phyloP scores from a whole-genome alignment of 208 protist genomes.

The Porcisia hertigi region DNA sequence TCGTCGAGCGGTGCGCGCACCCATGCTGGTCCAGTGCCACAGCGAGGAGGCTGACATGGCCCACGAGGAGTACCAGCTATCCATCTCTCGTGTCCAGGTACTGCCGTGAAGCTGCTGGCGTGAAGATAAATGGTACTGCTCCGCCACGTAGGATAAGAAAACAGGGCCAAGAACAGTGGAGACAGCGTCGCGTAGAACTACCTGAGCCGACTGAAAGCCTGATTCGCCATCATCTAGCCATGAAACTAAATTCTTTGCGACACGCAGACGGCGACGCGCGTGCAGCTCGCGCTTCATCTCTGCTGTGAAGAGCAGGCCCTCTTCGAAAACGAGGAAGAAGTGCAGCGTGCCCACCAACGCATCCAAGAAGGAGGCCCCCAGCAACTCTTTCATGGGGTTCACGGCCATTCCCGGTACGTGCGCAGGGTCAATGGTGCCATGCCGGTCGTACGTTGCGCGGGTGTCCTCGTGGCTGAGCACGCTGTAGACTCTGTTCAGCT shows the following conservation, averaged over 20 bases:
- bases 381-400: constrained; percentile 46
- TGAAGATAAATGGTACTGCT: constrained; percentile 47
- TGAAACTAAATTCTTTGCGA: constrained; percentile 43
- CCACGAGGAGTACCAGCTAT: constrained; percentile 47
- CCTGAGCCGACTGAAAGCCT: constrained; percentile 18
- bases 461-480: constrained; percentile 55
- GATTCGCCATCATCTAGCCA: constrained; percentile 37
- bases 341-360: constrained; percentile 47
- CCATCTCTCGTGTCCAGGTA: constrained; percentile 40
- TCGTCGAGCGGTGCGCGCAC: constrained; percentile 17
- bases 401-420: constrained; percentile 14
- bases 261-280: constrained; percentile 40
- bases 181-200: constrained; percentile 47
- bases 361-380: constrained; percentile 48
- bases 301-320: constrained; percentile 23
- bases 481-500: constrained; percentile 67
- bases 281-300: constrained; percentile 36
- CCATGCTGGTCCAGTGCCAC: constrained; percentile 30
- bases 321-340: constrained; percentile 37
- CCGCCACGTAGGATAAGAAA: constrained; percentile 49
- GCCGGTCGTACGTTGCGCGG: constrained; percentile 58
- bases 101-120: constrained; percentile 43
- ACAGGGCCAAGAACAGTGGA: constrained; percentile 41
- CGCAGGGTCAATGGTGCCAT: constrained; percentile 25
- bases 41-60: constrained; percentile 23